These are phyloP conservation scores for Tuber umbilicatum DNA, from an alignment of 495 filamentous ascomycete species.

Conservation along the genomic window DNA sequence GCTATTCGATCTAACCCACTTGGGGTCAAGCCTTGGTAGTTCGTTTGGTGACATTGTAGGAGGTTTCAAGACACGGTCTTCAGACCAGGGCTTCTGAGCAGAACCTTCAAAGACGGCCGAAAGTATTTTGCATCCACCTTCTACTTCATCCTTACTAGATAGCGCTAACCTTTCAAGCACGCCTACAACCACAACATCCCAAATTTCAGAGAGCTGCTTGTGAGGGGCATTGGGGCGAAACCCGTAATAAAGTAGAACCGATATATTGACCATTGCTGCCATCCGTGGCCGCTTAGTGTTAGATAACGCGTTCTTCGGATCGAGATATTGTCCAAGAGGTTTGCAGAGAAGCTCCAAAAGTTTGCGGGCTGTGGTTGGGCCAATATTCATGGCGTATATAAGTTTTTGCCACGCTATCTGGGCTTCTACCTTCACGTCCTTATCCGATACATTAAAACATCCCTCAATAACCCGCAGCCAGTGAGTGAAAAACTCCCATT, in stretches of 20 bases:
- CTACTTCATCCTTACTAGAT: conserved; percentile 43
- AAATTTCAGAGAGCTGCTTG: conserved; percentile 63
- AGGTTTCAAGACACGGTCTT: conserved; percentile 58
- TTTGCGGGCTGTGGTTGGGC: conserved; percentile 53
- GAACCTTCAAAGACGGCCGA: conserved; percentile 61
- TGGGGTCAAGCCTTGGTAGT: conserved; percentile 69
- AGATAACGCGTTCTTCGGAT: conserved; percentile 55
- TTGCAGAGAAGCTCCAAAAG: conserved; percentile 61
- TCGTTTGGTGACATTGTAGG: conserved; percentile 58
- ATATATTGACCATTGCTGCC: conserved; percentile 61
- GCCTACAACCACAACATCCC: conserved; percentile 65
- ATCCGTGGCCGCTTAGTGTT: conserved; percentile 52
- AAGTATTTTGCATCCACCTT: conserved; percentile 58
- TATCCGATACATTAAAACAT: conserved; percentile 77
- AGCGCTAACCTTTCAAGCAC: conserved; percentile 49
- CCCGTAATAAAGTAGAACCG: conserved; percentile 77
- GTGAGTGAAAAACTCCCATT: conserved; percentile 63
- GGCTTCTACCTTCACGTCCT: conserved; percentile 64
- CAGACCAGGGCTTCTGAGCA: conserved; percentile 63
- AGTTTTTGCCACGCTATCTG: conserved; percentile 78
- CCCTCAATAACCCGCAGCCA: conserved; percentile 72
- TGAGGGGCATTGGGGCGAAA: conserved; percentile 61
- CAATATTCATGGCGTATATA: conserved; percentile 60
- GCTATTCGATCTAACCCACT: conserved; percentile 76
- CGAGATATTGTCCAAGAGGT: conserved; percentile 64